Conservation (phyloP, 2,329 filamentous ascomycete genomes). For the Trichoderma pleuroti region DNA sequence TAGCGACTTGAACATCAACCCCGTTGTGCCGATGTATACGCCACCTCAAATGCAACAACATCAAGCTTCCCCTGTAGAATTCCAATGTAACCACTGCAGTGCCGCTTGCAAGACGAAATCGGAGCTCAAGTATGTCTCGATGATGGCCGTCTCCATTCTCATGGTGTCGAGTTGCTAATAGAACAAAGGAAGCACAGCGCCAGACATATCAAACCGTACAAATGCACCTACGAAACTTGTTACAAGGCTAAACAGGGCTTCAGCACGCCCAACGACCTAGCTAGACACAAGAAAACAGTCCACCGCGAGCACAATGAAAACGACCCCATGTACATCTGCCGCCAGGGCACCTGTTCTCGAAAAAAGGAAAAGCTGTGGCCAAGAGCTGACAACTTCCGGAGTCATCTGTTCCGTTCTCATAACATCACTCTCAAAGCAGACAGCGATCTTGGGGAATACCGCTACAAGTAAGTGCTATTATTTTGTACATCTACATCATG, state of each 20-base stretch:
- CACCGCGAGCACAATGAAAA: constrained; percentile 50
- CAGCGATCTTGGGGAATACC: constrained; percentile 38
- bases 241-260: constrained; percentile 57
- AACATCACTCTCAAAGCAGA: constrained; percentile 33
- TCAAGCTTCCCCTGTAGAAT: constrained; percentile 5
- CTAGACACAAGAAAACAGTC: constrained; percentile 71
- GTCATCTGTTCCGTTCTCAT: constrained; percentile 72
- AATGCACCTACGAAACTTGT: constrained; percentile 59
- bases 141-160: no score
- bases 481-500: neutral
- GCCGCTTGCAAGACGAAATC: constrained; percentile 48
- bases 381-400: constrained; percentile 80
- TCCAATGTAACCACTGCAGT: constrained; percentile 40
- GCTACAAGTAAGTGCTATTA: constrained; percentile 22
- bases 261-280: constrained; percentile 74
- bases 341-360: constrained; percentile 25
- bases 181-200: constrained; percentile 66
- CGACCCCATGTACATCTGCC: constrained; percentile 28
- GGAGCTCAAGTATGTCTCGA: constrained; percentile 50
- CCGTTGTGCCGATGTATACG: neutral
- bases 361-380: constrained; percentile 65
- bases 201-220: constrained; percentile 65
- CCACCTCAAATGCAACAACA: neutral
- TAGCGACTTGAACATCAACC: constrained; percentile 28
- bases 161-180: constrained; percentile 22